Evolutionary conservation across 176 grass and related monocot species (phyloP).

Genomic region (Areca catechu): DNA sequence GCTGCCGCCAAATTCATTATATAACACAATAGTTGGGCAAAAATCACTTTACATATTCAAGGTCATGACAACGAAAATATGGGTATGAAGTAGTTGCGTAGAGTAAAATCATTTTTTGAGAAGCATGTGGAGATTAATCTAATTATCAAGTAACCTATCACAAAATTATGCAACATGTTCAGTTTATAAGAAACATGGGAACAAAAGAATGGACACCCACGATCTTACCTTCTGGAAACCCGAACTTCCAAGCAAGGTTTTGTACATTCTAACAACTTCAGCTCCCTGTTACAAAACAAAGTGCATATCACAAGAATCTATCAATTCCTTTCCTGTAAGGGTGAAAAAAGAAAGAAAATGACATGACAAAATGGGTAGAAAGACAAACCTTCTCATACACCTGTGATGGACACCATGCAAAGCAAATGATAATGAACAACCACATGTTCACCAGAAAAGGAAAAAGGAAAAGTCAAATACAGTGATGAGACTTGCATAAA

Average conservation of each 20-base stretch:
- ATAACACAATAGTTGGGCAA: no score
- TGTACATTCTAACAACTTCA: constrained; percentile 99
- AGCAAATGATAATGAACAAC: constrained; percentile 17
- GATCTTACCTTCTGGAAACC: constrained; percentile 72
- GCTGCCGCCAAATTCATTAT: no score
- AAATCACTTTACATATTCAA: neutral
- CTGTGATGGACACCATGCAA: constrained; percentile 35
- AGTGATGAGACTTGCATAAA: constrained; percentile 17
- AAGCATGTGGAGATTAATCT: no score
- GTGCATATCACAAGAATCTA: constrained; percentile 11
- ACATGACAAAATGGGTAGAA: constrained; percentile 1
- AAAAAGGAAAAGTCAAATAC: constrained; percentile 7
- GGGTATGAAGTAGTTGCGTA: no score
- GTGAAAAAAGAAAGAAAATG: constrained; percentile 12
- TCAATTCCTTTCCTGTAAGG: constrained; percentile 11
- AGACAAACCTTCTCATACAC: constrained; percentile 92
- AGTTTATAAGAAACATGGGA: neutral
- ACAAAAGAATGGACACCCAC: neutral
- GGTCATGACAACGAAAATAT: neutral
- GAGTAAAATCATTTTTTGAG: neutral
- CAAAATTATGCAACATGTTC: no score
- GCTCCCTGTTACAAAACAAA: constrained; percentile 65
- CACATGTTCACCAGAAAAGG: neutral
- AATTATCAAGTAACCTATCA: no score
- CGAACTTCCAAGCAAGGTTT: constrained; percentile 89